Conservation (phyloP, 2,329 filamentous ascomycete genomes). For the Ceratocystis cubensis region DNA sequence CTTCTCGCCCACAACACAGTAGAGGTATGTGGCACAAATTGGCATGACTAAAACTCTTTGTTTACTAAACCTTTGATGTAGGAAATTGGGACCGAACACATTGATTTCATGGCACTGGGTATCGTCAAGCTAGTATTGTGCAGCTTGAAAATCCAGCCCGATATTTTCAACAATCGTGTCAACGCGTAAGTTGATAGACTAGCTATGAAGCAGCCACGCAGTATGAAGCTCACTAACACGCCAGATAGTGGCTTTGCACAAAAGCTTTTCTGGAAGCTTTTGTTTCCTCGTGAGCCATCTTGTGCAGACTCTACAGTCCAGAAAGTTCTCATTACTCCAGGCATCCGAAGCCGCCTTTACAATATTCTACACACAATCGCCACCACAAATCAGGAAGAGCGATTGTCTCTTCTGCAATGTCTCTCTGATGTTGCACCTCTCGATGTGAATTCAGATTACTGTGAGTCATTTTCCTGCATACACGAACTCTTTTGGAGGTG, state of each 20-base stretch:
- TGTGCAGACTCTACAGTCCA: conserved; percentile 27
- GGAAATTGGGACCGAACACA: conserved; percentile 2
- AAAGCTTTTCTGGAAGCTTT: conserved; percentile 47
- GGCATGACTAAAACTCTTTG: not conserved
- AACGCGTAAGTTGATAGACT: not conserved
- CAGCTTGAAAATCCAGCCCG: conserved; percentile 5
- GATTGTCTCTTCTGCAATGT: not conserved
- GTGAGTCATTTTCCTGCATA: not conserved
- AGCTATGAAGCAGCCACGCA: not conserved
- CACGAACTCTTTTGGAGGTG: not conserved
- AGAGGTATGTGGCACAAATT: not conserved
- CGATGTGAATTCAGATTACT: conserved; percentile 19
- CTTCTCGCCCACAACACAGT: not conserved
- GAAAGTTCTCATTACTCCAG: not conserved
- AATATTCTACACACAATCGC: not conserved
- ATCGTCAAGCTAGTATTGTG: not conserved
- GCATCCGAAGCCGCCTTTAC: not conserved
- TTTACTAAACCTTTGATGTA: not conserved
- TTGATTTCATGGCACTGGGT: not conserved
- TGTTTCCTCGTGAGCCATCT: conserved; percentile 47
- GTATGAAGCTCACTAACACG: conserved; percentile 9
- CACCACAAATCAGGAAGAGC: not conserved
- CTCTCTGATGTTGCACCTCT: conserved; percentile 24
- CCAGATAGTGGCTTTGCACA: conserved; percentile 25
- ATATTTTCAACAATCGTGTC: not conserved